Conservation (phyloP, 257 asterid genomes). For the Plectranthus barbatus region DNA sequence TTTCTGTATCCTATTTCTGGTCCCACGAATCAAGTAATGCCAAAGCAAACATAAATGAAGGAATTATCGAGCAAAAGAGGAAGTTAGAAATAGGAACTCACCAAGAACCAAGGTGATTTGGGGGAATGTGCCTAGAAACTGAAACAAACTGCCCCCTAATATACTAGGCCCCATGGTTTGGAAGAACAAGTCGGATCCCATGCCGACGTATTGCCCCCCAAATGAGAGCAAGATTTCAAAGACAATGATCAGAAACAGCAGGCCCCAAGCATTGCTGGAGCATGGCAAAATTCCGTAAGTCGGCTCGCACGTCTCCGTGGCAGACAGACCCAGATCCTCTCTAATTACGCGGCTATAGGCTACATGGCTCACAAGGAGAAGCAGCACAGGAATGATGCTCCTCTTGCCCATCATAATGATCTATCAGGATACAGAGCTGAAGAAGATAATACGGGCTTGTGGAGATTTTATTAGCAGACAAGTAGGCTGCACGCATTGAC, state of each 20-base stretch:
- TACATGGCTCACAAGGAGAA: constrained; percentile 20
- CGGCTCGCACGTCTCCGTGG: constrained; percentile 38
- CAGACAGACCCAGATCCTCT: constrained; percentile 8
- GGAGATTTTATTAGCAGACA: too few species aligned
- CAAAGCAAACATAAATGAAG: not conserved
- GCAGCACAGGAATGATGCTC: constrained; percentile 16
- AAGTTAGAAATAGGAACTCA: not conserved
- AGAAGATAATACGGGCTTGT: too few species aligned
- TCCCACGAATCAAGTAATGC: not conserved
- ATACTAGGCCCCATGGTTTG: constrained; percentile 48
- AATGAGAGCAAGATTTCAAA: constrained; percentile 37
- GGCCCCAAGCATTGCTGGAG: constrained; percentile 42
- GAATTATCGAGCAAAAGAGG: not conserved
- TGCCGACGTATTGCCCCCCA: constrained; percentile 36
- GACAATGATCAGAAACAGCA: constrained; percentile 41
- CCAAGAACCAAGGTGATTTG: constrained; percentile 52
- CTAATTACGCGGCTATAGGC: constrained; percentile 30
- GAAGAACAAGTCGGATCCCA: constrained; percentile 45
- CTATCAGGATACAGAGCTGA: too few species aligned
- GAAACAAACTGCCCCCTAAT: constrained; percentile 58
- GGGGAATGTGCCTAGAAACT: constrained; percentile 48
- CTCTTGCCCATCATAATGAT: not conserved
- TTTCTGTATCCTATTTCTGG: too few species aligned
- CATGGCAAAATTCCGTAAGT: constrained; percentile 55
- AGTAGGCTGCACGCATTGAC: too few species aligned